These are phyloP conservation scores for Termitomyces sp. DNA, from an alignment of 768 basidiomycete species.

Conservation along the genomic window DNA sequence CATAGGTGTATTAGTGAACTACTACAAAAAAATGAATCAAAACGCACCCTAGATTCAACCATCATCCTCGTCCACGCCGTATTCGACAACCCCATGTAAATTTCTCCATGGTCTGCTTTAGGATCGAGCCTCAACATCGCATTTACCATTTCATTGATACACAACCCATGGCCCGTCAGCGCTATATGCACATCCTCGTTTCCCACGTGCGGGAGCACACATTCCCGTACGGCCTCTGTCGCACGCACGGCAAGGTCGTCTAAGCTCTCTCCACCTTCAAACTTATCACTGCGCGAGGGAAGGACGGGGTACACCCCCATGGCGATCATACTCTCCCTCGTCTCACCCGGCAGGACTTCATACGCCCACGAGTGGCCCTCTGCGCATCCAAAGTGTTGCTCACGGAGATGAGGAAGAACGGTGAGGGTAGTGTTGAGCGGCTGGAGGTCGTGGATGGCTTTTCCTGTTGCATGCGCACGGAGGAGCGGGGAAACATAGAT, in stretches of 20 bases:
- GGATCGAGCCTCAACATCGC: constrained; percentile 49
- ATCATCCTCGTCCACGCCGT: constrained; percentile 70
- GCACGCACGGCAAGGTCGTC: constrained; percentile 57
- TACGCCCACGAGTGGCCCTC: constrained; percentile 57
- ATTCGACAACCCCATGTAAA: constrained; percentile 49
- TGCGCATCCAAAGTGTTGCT: constrained; percentile 67
- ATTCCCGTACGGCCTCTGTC: constrained; percentile 40
- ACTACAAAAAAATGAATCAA: neutral
- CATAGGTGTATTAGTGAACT: neutral
- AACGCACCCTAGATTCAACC: constrained; percentile 36
- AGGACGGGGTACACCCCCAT: constrained; percentile 51
- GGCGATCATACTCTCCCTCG: constrained; percentile 39
- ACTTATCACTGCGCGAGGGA: constrained; percentile 40
- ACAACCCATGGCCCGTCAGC: constrained; percentile 70
- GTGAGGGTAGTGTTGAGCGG: constrained; percentile 49
- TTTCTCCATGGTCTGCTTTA: constrained; percentile 30
- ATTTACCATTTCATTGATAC: constrained; percentile 55
- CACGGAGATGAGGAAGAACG: constrained; percentile 52
- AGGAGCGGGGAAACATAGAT: constrained; percentile 67
- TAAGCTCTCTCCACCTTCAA: constrained; percentile 63
- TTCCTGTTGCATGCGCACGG: constrained; percentile 58
- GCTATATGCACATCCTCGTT: constrained; percentile 49
- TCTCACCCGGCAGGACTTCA: constrained; percentile 19
- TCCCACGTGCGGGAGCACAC: constrained; percentile 54
- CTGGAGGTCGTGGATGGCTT: constrained; percentile 47